Percentiles rank a stretch among this genome's conserved stretches.
Conservation (phyloP, 1,284 basidiomycete species). For the Sanghuangporus weigelae region DNA sequence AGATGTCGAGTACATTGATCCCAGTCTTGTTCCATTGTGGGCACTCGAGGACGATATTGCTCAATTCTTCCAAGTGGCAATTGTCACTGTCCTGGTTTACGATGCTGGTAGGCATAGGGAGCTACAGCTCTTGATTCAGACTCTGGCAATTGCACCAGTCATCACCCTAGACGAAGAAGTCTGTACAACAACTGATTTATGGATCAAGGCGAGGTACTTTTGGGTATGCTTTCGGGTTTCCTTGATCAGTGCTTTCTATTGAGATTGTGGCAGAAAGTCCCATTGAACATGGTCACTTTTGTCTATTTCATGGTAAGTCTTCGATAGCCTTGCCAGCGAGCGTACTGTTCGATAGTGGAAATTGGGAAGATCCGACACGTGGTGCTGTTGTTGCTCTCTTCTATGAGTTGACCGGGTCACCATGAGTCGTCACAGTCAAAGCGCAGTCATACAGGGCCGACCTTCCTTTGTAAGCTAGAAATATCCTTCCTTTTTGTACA, state of each 20-base stretch:
- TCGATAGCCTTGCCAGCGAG: background rate
- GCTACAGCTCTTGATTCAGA: background rate
- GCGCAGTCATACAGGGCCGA: background rate
- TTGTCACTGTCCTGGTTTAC: background rate
- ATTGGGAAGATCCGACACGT: background rate
- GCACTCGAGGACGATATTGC: background rate
- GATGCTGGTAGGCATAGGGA: background rate
- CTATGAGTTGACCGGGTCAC: background rate
- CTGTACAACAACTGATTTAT: background rate
- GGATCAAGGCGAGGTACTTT: background rate
- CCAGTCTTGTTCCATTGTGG: background rate
- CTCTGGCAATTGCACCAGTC: background rate
- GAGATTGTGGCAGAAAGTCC: background rate
- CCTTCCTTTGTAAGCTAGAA: background rate
- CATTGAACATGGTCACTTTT: background rate
- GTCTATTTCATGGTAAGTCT: background rate
- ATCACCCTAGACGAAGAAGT: background rate
- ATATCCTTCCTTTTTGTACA: background rate
- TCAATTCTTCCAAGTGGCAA: background rate
- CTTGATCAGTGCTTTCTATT: too few relatives aligned
- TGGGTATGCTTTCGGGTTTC: background rate
- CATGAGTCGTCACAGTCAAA: background rate
- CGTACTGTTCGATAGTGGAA: background rate
- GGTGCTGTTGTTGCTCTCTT: background rate
- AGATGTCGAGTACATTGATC: background rate